Evolutionary conservation across 208 protist genomes (phyloP).

Genomic region (Angomonas desouzai): DNA sequence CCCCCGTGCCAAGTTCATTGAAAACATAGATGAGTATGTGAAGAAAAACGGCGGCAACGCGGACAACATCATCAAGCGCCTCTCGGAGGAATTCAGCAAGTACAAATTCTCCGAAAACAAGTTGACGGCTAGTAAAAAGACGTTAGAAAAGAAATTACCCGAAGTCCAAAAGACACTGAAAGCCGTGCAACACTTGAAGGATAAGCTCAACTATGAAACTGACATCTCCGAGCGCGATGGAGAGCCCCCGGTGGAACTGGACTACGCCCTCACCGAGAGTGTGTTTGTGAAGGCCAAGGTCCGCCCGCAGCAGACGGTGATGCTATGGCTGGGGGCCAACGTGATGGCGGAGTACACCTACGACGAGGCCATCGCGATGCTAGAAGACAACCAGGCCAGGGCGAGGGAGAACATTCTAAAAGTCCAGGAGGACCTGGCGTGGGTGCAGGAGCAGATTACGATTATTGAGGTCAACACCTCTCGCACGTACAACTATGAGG

Average conservation of each 20-base stretch:
- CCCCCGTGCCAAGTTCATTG: constrained; percentile 80
- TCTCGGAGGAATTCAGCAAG: constrained; percentile 90
- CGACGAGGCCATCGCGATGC: constrained; percentile 91
- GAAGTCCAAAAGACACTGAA: constrained; percentile 92
- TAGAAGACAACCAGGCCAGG: constrained; percentile 85
- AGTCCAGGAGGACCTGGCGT: constrained; percentile 94
- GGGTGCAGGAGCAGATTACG: constrained; percentile 95
- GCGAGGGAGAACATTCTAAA: constrained; percentile 76
- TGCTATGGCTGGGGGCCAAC: constrained; percentile 94
- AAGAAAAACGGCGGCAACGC: constrained; percentile 71
- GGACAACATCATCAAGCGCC: constrained; percentile 79
- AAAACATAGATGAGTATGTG: constrained; percentile 73
- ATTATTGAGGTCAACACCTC: constrained; percentile 95
- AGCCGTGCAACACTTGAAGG: constrained; percentile 82
- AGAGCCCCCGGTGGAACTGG: constrained; percentile 50
- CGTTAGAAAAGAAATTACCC: constrained; percentile 87
- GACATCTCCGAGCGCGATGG: constrained; percentile 20
- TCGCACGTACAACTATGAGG: constrained; percentile 94
- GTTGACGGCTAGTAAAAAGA: constrained; percentile 78
- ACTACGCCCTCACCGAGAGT: constrained; percentile 88
- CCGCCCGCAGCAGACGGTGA: constrained; percentile 75
- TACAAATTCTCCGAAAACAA: constrained; percentile 92
- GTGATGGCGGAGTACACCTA: constrained; percentile 97
- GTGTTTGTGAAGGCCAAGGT: constrained; percentile 87
- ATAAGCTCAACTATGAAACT: constrained; percentile 14